Base-by-base conservation (phyloP, 495 filamentous ascomycete species). In the Hypoxylon rickii region DNA sequence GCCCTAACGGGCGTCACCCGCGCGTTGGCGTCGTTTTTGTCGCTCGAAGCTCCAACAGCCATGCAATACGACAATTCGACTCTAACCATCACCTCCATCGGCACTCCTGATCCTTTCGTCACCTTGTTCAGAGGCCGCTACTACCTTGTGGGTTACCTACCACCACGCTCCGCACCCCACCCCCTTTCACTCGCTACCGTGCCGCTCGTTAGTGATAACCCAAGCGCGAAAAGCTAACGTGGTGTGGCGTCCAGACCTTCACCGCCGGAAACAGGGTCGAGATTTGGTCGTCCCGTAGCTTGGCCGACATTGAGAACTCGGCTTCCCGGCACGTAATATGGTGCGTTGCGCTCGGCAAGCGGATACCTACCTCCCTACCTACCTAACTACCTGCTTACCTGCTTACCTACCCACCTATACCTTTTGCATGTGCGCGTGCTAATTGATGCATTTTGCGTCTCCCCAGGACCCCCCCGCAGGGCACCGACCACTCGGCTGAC, bases 241-340 rank as follows among this genome's bases (percentile, higher is more conserved):
- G 3, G 2, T 58, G 2, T 18, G 10, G n/a, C n/a, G n/a, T n/a
- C 13, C 31, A 70, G 67, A 68, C 65, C 15, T 70, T 63, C 33
- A 70, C 67, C 2, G 40, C 67, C 10, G 67, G 67, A 32, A 59
- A 68, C 21, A 61, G 67, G 16, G 63, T 70, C 7, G 67, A 70
- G 47, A 64, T 70, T 36, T 70, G 67, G 67, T 66, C 58, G 3
- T 70, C 67, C 5, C 34, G 38, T 0, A 70, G 58, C 17, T 36
- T 67, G 5, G 53, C 62, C 11, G 59, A 70, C 39, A 66, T 70
- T n/a, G 65, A 70, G 44, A 45, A 16, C 36, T 52, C 62, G 2
- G 62, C 61, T 24, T 31, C 33, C 18, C 58, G 54, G 55, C 65
- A 70, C 59, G 58, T 49, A 36, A 61, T 70, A 34, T 70, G 67